Base-by-base conservation (phyloP, 352 stramenopile genomes). In the Phytophthora capsici region DNA sequence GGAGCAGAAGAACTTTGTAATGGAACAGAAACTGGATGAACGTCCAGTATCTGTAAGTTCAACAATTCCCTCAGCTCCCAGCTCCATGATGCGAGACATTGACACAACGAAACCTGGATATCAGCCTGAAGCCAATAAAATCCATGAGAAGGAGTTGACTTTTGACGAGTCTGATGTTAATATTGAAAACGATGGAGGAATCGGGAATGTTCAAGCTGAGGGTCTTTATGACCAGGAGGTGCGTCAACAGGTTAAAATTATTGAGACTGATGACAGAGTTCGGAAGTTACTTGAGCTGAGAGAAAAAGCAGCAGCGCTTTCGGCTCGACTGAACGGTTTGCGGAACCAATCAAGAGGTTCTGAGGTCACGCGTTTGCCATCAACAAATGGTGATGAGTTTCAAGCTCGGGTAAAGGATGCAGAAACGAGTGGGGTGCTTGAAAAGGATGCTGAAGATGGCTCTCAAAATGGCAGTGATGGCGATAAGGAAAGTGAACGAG, bases 241-340 rank as follows among this genome's bases (percentile, higher is more conserved):
- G 20, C 45, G 46, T 17, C n/a, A 54, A 30, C 41, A 19, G 8
- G 4, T 12, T 34, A 9, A 34, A 14, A 14, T 13, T 26, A 19
- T 20, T 34, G 38, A 40, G 44, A 9, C 19, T 16, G 44, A 57
- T 22, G 50, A 62, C n/a, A 52, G 64, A 10, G 36, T 79, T 44
- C 57, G 46, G 19, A 79, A 66, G 28, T 62, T 79, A 20, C 54
- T 77, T 13, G 53, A 74, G 25, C 56, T 79, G 8, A 49, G 46
- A 28, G 55, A 56, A 37, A 74, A 77, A 23, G 54, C 71, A 36
- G 44, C 60, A 38, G 41, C 49, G 4, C 51, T 77, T 17, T 69
- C 66, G 2, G 20, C 52, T 38, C 61, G 62, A 2, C 55, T 78
- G 19, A 73, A 32, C 43, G 61, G 51, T 12, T 52, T 74, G 43